phyloP scores from a whole-genome alignment of 306 rosid genomes.

The Vigna trinervia region DNA sequence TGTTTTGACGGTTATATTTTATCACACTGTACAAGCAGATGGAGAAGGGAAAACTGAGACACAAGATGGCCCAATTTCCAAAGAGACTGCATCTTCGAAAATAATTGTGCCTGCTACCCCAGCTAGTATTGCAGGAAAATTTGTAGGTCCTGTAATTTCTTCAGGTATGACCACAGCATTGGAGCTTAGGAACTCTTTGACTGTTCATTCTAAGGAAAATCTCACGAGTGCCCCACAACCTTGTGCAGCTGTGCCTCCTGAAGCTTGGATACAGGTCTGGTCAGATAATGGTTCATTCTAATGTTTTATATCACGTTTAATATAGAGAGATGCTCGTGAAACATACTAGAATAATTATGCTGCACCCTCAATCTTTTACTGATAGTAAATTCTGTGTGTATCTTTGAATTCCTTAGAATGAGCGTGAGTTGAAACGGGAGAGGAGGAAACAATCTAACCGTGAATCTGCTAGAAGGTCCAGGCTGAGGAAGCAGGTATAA shows the following conservation, averaged over 20 bases:
- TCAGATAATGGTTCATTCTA: not conserved
- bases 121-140: constrained; percentile 49
- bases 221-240: constrained; percentile 51
- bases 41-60: constrained; percentile 69
- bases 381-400: constrained; percentile 14
- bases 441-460: constrained; percentile 97
- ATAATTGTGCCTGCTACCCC: constrained; percentile 50
- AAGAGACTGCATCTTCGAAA: constrained; percentile 51
- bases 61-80: constrained; percentile 51
- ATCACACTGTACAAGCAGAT: constrained; percentile 49
- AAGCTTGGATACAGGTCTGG: constrained; percentile 74
- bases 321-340: not conserved
- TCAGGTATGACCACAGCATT: constrained; percentile 65
- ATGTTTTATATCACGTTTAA: constrained; percentile 13
- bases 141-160: constrained; percentile 64
- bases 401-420: constrained; percentile 64
- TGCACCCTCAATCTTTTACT: constrained; percentile 5
- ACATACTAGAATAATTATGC: not conserved
- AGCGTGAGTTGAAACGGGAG: constrained; percentile 88
- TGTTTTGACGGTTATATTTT: constrained; percentile 33
- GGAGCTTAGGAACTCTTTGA: constrained; percentile 69
- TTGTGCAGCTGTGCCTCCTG: constrained; percentile 69
- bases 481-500: constrained; percentile 95
- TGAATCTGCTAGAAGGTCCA: constrained; percentile 97
- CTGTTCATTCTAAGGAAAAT: constrained; percentile 50